Conservation (phyloP, 257 asterid genomes). For the Jaltomata sinuosa region DNA sequence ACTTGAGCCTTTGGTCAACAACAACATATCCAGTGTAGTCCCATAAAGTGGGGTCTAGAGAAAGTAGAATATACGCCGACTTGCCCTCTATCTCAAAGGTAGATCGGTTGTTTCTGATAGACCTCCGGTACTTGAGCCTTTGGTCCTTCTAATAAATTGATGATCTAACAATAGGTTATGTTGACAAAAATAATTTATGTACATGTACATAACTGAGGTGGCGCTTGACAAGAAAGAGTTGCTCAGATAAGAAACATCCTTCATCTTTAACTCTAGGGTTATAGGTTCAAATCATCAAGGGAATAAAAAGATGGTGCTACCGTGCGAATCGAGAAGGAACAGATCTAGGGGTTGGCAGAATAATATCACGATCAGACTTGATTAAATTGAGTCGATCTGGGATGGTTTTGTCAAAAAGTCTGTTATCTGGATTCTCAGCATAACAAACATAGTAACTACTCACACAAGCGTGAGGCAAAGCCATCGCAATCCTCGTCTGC, state of each 20-base stretch:
- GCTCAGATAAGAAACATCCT: not conserved
- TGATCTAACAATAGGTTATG: not conserved
- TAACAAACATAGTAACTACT: slow-evolving; percentile 91
- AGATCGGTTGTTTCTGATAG: too few species aligned
- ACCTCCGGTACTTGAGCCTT: too few species aligned
- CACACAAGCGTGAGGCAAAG: slow-evolving; percentile 93
- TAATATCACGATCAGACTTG: slow-evolving; percentile 47
- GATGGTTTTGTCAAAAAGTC: slow-evolving; percentile 63
- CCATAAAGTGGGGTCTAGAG: too few species aligned
- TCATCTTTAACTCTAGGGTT: too few species aligned
- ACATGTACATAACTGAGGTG: not conserved
- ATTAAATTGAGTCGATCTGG: slow-evolving; percentile 37
- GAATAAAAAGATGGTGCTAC: not conserved
- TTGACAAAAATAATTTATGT: not conserved
- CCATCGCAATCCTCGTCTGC: slow-evolving; percentile 99
- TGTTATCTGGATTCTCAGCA: slow-evolving; percentile 79
- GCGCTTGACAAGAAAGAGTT: too few species aligned
- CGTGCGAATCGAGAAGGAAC: slow-evolving; percentile 57
- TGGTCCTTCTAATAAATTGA: not conserved
- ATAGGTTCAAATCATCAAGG: too few species aligned
- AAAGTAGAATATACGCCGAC: too few species aligned
- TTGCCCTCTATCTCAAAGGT: too few species aligned
- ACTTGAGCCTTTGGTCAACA: not conserved
- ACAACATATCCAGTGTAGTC: too few species aligned
- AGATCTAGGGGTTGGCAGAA: slow-evolving; percentile 60